These are phyloP conservation scores for Gymnopilus junonius DNA, from an alignment of 768 basidiomycete species.

Conservation along the genomic window DNA sequence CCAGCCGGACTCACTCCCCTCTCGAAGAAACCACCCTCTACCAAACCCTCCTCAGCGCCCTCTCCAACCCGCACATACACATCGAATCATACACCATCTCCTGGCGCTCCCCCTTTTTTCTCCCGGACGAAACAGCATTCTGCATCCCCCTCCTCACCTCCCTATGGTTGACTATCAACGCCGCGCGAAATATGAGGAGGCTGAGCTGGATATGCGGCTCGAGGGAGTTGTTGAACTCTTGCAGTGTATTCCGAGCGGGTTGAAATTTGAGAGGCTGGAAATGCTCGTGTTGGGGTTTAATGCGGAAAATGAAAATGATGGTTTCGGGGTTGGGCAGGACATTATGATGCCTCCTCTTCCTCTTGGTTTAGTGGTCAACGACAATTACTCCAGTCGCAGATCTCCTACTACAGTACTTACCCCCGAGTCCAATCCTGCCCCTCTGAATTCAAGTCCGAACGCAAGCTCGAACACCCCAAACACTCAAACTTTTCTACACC, in stretches of 20 bases:
- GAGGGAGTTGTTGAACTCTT: conserved; percentile 12
- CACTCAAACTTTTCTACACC: background rate
- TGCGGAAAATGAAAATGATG: background rate
- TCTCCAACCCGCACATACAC: conserved; percentile 6
- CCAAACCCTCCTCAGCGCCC: conserved; percentile 2
- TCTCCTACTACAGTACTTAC: too few relatives aligned
- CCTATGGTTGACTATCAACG: conserved; percentile 6
- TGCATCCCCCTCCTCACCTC: conserved; percentile 19
- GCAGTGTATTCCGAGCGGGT: background rate
- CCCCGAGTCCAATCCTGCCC: background rate
- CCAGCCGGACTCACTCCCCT: too few relatives aligned
- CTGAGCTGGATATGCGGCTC: conserved; percentile 18
- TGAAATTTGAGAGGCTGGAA: conserved; percentile 12
- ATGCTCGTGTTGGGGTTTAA: conserved; percentile 10
- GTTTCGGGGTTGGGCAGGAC: background rate
- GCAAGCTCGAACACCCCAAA: too few relatives aligned
- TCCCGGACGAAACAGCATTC: conserved; percentile 14
- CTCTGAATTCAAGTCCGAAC: too few relatives aligned
- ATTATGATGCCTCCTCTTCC: too few relatives aligned
- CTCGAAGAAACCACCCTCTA: background rate
- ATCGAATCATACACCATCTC: conserved; percentile 17
- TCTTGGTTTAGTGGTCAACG: too few relatives aligned
- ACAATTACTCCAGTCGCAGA: conserved; percentile 1
- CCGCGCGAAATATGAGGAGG: conserved; percentile 1
- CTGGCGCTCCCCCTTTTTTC: conserved; percentile 20